These are phyloP conservation scores for Jatropha podagrica DNA, from an alignment of 441 rosid genomes.

Conservation along the genomic window DNA sequence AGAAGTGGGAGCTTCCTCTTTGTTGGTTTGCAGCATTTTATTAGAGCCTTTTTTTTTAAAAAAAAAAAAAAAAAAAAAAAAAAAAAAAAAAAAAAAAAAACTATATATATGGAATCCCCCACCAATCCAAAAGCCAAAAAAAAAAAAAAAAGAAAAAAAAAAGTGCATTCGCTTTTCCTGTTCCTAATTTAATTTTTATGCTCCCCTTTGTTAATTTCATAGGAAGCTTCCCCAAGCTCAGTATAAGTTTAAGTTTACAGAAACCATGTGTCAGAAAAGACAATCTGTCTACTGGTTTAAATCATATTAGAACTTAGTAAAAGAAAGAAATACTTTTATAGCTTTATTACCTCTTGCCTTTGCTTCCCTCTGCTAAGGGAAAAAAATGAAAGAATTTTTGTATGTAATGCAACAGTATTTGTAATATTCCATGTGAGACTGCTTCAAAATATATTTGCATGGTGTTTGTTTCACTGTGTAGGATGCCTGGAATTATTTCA, in stretches of 20 bases:
- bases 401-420: neutral
- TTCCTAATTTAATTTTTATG: neutral
- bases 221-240: slow-evolving; percentile 25
- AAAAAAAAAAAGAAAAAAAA: neutral
- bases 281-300: slow-evolving; percentile 25
- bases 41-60: neutral
- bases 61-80: too few relatives aligned
- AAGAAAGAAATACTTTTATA: slow-evolving; percentile 7
- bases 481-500: too few relatives aligned
- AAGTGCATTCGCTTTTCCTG: slow-evolving; percentile 8
- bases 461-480: neutral
- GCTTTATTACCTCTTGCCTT: neutral
- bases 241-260: slow-evolving; percentile 22
- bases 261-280: slow-evolving; percentile 25
- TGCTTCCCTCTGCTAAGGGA: neutral
- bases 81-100: too few relatives aligned
- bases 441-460: neutral
- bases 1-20: slow-evolving; percentile 38
- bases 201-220: slow-evolving; percentile 10
- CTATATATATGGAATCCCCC: neutral
- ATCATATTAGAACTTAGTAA: slow-evolving; percentile 20
- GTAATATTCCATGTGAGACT: neutral
- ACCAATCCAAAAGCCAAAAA: neutral
- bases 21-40: slow-evolving; percentile 28
- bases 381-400: neutral